Percentiles rank a stretch among this genome's conserved stretches.
These are phyloP conservation scores for Golubevia pallescens DNA, from an alignment of 1,284 basidiomycete species.

Conservation along the genomic window DNA sequence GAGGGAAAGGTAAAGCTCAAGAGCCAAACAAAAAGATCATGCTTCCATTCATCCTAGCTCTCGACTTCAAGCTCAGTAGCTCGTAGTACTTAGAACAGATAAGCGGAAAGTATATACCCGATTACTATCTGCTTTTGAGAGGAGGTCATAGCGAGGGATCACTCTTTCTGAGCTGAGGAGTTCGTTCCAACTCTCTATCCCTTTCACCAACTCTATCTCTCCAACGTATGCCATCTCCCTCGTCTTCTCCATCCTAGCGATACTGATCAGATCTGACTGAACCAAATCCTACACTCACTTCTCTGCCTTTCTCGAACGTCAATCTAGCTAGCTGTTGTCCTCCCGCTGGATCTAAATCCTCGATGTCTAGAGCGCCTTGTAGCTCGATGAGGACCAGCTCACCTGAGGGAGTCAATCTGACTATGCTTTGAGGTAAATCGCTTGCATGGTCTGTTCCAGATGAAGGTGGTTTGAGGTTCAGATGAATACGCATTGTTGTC, in stretches of 20 bases:
- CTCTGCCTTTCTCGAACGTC: conserved; percentile 32
- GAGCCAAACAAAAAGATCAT: too few species aligned
- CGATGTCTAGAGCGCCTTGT: conserved; percentile 56
- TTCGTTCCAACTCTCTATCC: background rate
- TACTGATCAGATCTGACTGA: background rate
- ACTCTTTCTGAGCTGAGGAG: too few species aligned
- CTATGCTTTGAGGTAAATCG: background rate
- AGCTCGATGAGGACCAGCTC: conserved; percentile 58
- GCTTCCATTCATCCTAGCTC: too few species aligned
- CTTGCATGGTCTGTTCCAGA: background rate
- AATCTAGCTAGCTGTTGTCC: conserved; percentile 42
- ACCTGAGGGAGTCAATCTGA: conserved; percentile 30
- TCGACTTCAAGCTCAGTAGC: too few species aligned
- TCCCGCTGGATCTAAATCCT: conserved; percentile 20
- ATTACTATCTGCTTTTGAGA: too few species aligned
- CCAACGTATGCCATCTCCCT: background rate
- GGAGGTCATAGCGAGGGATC: too few species aligned
- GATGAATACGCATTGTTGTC: background rate
- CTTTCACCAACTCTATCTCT: background rate
- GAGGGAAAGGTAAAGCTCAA: too few species aligned
- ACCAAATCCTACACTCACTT: conserved; percentile 3
- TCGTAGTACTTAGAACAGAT: too few species aligned
- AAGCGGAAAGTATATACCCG: too few species aligned
- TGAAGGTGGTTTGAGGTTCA: background rate
- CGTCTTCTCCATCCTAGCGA: background rate